Conservation (phyloP, 192 early-diverging fungal genomes). For the Coemansia pectinata region DNA sequence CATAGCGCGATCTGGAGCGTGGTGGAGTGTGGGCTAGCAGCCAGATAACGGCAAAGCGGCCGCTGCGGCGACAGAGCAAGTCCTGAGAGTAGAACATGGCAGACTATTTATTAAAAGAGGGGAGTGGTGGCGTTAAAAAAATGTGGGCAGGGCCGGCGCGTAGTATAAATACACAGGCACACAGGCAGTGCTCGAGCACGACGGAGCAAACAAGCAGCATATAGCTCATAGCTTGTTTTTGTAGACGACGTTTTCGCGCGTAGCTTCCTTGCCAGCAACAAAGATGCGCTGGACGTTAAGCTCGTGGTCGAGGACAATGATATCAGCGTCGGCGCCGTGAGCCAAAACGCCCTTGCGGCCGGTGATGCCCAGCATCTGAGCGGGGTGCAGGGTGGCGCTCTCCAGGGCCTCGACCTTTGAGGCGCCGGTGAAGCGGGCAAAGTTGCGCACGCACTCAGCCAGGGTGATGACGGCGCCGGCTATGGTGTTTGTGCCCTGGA, state of each 20-base stretch:
- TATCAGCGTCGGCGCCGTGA: conserved; percentile 74
- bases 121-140: neutral
- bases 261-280: conserved; percentile 64
- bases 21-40: conserved; percentile 23
- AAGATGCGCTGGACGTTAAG: conserved; percentile 69
- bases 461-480: conserved; percentile 72
- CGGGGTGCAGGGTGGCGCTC: conserved; percentile 77
- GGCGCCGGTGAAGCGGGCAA: conserved; percentile 74
- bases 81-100: conserved; percentile 51
- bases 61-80: conserved; percentile 32
- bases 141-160: neutral
- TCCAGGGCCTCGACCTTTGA: conserved; percentile 77
- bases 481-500: conserved; percentile 74
- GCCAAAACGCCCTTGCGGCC: conserved; percentile 71
- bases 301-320: conserved; percentile 68
- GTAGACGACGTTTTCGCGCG: conserved; percentile 32
- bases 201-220: no score
- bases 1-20: conserved; percentile 11
- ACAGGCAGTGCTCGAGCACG: conserved; percentile 5
- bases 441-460: conserved; percentile 75
- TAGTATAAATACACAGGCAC: neutral
- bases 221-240: conserved; percentile 22
- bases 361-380: conserved; percentile 70
- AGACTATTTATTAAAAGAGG: neutral
- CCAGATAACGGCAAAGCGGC: conserved; percentile 41